These are phyloP conservation scores for Tetradesmus obliquus DNA, from an alignment of 139 green algal species.

Conservation along the genomic window DNA sequence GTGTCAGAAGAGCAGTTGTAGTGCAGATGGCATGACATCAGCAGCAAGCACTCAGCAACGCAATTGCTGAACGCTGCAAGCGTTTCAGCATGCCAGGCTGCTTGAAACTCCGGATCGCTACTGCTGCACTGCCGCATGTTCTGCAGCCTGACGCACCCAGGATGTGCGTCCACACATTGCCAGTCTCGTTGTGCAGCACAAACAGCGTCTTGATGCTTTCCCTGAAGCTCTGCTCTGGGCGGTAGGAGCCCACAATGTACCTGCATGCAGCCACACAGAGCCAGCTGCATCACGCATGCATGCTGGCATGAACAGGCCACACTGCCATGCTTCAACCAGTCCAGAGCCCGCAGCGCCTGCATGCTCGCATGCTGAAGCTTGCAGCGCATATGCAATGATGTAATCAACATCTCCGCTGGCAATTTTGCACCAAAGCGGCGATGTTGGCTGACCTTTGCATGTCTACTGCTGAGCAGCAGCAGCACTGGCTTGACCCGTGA, in stretches of 20 bases:
- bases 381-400: no score
- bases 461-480: background rate
- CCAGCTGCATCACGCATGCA: background rate
- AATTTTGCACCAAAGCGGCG: background rate
- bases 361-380: background rate
- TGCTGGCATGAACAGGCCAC: background rate
- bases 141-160: conserved; percentile 53
- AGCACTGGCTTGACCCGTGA: background rate
- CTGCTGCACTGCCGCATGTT: background rate
- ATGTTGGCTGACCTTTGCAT: background rate
- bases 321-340: background rate
- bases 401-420: background rate
- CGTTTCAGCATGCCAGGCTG: background rate
- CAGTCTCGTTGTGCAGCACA: conserved; percentile 94
- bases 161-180: conserved; percentile 94
- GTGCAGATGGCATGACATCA: background rate
- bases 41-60: background rate
- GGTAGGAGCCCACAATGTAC: conserved; percentile 81
- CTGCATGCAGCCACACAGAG: background rate
- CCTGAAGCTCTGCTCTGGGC: conserved; percentile 65
- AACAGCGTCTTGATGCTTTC: conserved; percentile 84
- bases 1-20: background rate
- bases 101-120: background rate
- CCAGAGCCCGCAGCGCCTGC: background rate
- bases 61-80: background rate